phyloP scores from a whole-genome alignment of 331 rosid species.

The Quercus lobata region DNA sequence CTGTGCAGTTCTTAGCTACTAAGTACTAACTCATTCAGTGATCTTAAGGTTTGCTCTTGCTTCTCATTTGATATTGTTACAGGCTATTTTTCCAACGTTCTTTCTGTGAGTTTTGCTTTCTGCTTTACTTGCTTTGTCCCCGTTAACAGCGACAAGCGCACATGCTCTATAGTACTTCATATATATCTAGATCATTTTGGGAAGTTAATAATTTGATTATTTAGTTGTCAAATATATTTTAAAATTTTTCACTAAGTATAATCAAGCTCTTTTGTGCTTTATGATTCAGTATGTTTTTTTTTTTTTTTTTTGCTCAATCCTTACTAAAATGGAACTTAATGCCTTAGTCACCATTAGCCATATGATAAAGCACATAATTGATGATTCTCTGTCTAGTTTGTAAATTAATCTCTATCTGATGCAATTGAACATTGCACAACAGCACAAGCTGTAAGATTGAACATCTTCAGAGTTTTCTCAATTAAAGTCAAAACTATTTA shows the following conservation, averaged over 20 bases:
- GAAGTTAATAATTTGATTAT: not conserved
- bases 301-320: not conserved
- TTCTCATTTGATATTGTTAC: not conserved
- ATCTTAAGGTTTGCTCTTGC: constrained; percentile 64
- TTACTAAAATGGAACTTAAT: not conserved
- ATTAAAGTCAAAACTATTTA: not conserved
- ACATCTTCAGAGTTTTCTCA: not conserved
- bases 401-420: not conserved
- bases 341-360: not conserved
- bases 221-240: not conserved
- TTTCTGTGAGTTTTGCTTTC: not conserved
- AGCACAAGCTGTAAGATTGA: no score
- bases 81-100: not conserved
- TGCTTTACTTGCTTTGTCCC: not conserved
- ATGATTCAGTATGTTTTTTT: no score
- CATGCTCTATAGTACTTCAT: not conserved
- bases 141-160: not conserved
- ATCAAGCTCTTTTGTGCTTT: no score
- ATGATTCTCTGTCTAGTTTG: no score
- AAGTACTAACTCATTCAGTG: constrained; percentile 56
- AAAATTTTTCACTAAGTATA: not conserved
- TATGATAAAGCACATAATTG: not conserved
- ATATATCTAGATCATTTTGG: not conserved
- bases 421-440: not conserved
- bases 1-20: constrained; percentile 71